A percentile compares a stretch with the other conserved stretches of the same genome.
Conservation (phyloP, 257 asterid genomes). For the Solanum dulcamara region DNA sequence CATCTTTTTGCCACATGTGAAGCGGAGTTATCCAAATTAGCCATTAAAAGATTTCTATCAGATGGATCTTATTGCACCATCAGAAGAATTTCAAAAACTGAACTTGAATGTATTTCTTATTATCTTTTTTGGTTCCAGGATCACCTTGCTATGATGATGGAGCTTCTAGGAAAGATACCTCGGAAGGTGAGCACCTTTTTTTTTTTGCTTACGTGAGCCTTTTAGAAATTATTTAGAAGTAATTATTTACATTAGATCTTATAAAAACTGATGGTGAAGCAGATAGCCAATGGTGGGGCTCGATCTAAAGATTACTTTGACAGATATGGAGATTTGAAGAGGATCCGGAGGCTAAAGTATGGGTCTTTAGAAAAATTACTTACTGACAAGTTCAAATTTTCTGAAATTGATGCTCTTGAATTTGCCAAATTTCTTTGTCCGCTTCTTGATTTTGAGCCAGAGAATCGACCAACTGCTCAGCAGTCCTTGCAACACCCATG, state of each 20-base stretch:
- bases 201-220: not conserved
- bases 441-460: conserved; percentile 82
- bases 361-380: conserved; percentile 63
- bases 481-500: conserved; percentile 87
- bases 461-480: conserved; percentile 82
- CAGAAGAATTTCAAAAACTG: not conserved
- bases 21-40: not conserved
- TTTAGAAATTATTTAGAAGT: not conserved
- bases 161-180: conserved; percentile 93
- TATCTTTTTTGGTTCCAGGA: conserved; percentile 32
- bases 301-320: conserved; percentile 88
- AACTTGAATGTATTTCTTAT: not conserved
- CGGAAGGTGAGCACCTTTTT: conserved; percentile 52
- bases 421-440: conserved; percentile 67
- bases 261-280: conserved; percentile 1
- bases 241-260: not conserved
- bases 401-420: conserved; percentile 52
- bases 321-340: conserved; percentile 88
- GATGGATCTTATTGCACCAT: not conserved
- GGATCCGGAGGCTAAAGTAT: conserved; percentile 80
- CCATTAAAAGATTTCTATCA: not conserved
- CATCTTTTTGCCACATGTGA: not conserved
- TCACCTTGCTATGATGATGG: conserved; percentile 99
- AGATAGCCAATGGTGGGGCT: conserved; percentile 79
- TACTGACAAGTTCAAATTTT: conserved; percentile 56